Base-by-base conservation (phyloP, 768 basidiomycete genomes). In the Serpula lacrymans region DNA sequence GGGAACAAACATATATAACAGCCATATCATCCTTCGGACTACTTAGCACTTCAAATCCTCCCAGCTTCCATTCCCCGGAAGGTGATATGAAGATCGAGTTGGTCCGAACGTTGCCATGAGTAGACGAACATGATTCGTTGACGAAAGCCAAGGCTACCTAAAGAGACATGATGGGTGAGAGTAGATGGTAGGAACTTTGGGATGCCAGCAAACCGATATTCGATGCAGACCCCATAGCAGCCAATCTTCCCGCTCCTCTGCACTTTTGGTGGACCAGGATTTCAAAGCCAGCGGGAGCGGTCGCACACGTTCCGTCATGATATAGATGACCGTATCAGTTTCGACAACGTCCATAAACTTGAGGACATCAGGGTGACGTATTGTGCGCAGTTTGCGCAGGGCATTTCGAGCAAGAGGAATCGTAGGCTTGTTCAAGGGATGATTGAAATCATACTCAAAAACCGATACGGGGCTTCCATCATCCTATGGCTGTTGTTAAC, bases 31-130 rank as follows among this genome's bases (percentile, higher is more conserved):
- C 94, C 51, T 81, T 87, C 7, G 84, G 75, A 49, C 75, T 88
- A 51, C 90, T 92, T 47, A 96, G 61, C 0, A 95, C 65, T 54
- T 99, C 96, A 54, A 98, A 93, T 1, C 95, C 95, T 14, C 90
- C 94, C 6, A 99, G 68, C 55, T 89, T 89, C 96, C 95, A 98
- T 67, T 99, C 96, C 5, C 95, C 90, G 1, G 91, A 88, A 0
- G 85, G 83, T 1, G 95, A 91, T 37, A 96, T 79, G 56, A 96
- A 97, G 43, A 97, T 78, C 1, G 88, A 81, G 42, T 76, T 73
- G n/a, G 75, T 59, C 43, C 79, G 69, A 41, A 94, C 56, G 49
- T 82, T 87, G 16, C 91, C 93, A 51, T 96, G 92, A 1, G 88
- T 88, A 2, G 88, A 89, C 18, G 76, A 64, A 39, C 79, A 84